Evolutionary conservation across 768 basidiomycete species (phyloP).

Genomic region (Mycena filopes): DNA sequence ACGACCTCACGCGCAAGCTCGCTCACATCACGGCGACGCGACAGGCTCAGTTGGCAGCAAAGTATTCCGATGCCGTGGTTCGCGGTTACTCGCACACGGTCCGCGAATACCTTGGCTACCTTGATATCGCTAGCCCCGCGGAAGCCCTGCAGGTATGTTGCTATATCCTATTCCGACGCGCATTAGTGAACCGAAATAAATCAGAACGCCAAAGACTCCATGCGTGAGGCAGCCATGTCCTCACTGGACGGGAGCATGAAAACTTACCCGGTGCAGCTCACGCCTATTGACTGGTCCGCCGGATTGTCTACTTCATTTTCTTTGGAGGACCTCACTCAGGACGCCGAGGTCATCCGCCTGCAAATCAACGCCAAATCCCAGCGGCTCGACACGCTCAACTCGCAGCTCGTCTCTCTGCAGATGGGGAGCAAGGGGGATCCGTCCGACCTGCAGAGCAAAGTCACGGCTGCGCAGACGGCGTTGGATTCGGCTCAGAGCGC

Average conservation of each 20-base stretch:
- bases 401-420: constrained; percentile 33
- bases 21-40: constrained; percentile 40
- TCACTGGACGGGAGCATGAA: constrained; percentile 40
- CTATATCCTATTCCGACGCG: too few relatives aligned
- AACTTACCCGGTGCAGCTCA: constrained; percentile 41
- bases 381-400: constrained; percentile 39
- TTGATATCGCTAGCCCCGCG: constrained; percentile 37
- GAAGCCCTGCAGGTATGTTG: constrained; percentile 34
- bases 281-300: constrained; percentile 42
- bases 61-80: constrained; percentile 42
- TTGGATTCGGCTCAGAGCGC: constrained; percentile 31
- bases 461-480: constrained; percentile 32
- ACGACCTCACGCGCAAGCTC: constrained; percentile 38
- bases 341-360: constrained; percentile 37
- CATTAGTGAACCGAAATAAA: too few relatives aligned
- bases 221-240: constrained; percentile 41
- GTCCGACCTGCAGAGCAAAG: constrained; percentile 30
- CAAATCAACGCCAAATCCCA: constrained; percentile 39
- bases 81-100: constrained; percentile 42
- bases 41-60: constrained; percentile 39
- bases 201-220: constrained; percentile 40
- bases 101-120: constrained; percentile 41
- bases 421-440: constrained; percentile 31
- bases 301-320: constrained; percentile 41
- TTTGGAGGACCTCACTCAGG: constrained; percentile 40